These are phyloP conservation scores for Primulina huaijiensis DNA, from an alignment of 257 asterid species.

Conservation along the genomic window DNA sequence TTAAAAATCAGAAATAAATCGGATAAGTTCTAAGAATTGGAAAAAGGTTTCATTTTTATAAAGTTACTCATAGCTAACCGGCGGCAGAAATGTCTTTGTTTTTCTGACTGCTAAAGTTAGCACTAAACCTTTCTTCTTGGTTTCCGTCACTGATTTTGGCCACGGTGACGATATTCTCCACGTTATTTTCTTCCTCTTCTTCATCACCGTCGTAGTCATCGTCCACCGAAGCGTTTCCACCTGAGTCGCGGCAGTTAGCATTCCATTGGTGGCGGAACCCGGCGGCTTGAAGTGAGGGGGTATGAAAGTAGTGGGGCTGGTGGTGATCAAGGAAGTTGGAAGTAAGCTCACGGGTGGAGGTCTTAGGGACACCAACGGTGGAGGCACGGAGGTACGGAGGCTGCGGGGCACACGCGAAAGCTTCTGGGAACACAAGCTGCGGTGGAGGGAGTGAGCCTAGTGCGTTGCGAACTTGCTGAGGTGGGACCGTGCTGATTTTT, in stretches of 20 bases:
- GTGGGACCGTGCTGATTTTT: neutral
- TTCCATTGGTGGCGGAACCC: neutral
- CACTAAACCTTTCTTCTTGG: slow-evolving; percentile 30
- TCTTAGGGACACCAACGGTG: neutral
- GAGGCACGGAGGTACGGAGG: neutral
- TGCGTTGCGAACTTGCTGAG: neutral
- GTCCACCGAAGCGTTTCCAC: neutral
- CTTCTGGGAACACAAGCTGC: neutral
- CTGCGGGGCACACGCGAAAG: neutral
- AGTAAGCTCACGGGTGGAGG: neutral
- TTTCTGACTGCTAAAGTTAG: slow-evolving; percentile 32
- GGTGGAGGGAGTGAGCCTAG: neutral
- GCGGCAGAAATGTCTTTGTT: slow-evolving; percentile 41
- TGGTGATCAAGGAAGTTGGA: neutral
- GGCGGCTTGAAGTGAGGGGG: neutral
- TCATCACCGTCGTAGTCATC: neutral
- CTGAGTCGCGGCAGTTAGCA: neutral
- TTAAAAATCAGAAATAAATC: slow-evolving; percentile 12
- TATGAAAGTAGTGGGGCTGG: neutral
- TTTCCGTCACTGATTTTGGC: slow-evolving; percentile 32
- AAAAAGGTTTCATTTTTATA: neutral
- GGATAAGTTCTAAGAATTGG: neutral
- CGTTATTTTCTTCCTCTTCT: neutral
- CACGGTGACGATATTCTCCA: slow-evolving; percentile 23
- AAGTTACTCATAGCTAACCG: slow-evolving; percentile 35